A percentile compares a stretch with the other conserved stretches of the same genome.
Evolutionary conservation across 371 early-diverging fungal genomes (phyloP).

Genomic region (Mucor racemosus): DNA sequence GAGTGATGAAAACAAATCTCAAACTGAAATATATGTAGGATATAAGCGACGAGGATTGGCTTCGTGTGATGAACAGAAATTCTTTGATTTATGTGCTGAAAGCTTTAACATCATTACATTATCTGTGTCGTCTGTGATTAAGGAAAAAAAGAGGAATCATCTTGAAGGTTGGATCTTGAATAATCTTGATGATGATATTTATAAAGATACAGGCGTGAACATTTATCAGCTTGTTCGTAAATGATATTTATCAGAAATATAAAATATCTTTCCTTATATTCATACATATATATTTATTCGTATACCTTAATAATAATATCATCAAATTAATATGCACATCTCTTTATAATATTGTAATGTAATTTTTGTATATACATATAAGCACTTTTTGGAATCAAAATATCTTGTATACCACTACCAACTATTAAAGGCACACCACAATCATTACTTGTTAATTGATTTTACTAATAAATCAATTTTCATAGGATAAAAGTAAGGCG

Average conservation of each 20-base stretch:
- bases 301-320: too few species aligned
- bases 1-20: conserved; percentile 19
- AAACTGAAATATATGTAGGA: conserved; percentile 44
- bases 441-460: too few species aligned
- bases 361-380: too few species aligned
- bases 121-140: not conserved
- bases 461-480: too few species aligned
- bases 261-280: too few species aligned
- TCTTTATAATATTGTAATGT: too few species aligned
- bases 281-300: too few species aligned
- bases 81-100: conserved; percentile 38
- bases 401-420: too few species aligned
- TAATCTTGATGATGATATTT: not conserved
- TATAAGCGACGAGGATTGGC: conserved; percentile 48
- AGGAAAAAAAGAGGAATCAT: not conserved
- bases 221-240: conserved; percentile 22
- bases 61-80: conserved; percentile 30
- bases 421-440: too few species aligned
- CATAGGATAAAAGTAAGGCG: too few species aligned
- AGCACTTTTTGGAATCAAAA: too few species aligned
- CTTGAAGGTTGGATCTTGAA: conserved; percentile 8
- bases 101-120: conserved; percentile 18
- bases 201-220: conserved; percentile 21
- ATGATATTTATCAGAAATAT: not conserved
- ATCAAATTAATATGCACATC: too few species aligned